A percentile compares a stretch with the other conserved stretches of the same genome.
Conservation (phyloP, 192 early-diverging fungal species). For the Linnemannia zychae region DNA sequence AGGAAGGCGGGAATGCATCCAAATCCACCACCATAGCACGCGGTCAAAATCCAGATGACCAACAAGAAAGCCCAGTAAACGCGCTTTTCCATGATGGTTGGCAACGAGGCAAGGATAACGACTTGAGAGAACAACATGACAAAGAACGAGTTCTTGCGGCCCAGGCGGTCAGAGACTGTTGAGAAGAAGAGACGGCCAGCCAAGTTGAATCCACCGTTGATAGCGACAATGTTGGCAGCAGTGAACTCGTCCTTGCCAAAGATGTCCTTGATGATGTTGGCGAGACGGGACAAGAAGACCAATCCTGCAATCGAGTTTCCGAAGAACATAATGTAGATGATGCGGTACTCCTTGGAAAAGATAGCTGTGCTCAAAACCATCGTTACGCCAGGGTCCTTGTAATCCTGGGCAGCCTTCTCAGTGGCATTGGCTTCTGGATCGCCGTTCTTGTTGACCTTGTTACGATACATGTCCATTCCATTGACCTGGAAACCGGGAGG, state of each 20-base stretch:
- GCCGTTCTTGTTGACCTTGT: conserved; percentile 29
- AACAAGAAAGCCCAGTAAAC: conserved; percentile 69
- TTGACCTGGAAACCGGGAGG: conserved; percentile 73
- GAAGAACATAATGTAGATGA: conserved; percentile 68
- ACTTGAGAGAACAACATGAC: conserved; percentile 70
- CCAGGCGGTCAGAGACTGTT: conserved; percentile 68
- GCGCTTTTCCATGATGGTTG: conserved; percentile 62
- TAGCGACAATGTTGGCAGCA: conserved; percentile 60
- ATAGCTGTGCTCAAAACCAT: conserved; percentile 65
- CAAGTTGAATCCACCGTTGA: conserved; percentile 70
- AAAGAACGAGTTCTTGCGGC: conserved; percentile 75
- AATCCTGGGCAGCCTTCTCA: conserved; percentile 16
- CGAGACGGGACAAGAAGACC: conserved; percentile 68
- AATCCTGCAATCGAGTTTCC: conserved; percentile 69
- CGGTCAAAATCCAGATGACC: conserved; percentile 69
- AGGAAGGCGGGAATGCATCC: conserved; percentile 79
- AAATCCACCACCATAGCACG: conserved; percentile 81
- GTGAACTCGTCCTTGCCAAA: conserved; percentile 47
- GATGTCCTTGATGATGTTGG: conserved; percentile 67
- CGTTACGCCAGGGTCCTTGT: conserved; percentile 57
- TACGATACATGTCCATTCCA: conserved; percentile 66
- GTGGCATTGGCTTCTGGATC: neutral
- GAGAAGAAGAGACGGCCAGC: conserved; percentile 65
- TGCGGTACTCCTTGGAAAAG: conserved; percentile 66
- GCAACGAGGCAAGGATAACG: conserved; percentile 67